phyloP scores from a whole-genome alignment of 345 rosid species.

The Linum usitatissimum region DNA sequence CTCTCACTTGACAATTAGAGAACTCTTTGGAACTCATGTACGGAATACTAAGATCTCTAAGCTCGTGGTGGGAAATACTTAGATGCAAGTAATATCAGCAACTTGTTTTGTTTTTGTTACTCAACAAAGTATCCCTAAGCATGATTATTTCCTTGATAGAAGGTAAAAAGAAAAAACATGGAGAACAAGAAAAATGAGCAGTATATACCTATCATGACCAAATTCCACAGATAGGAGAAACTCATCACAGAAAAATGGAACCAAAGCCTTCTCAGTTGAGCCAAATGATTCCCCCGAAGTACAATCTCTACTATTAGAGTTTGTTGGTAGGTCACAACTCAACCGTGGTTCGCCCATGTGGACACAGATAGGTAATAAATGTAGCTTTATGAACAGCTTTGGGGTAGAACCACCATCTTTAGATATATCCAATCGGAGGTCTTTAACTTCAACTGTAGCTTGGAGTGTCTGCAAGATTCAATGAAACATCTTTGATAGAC shows the following conservation, averaged over 20 bases:
- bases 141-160: background rate
- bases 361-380: slow-evolving; percentile 55
- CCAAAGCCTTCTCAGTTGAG: slow-evolving; percentile 45
- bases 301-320: slow-evolving; percentile 29
- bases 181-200: slow-evolving; percentile 5
- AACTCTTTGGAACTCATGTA: background rate
- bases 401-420: slow-evolving; percentile 73
- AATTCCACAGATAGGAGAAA: slow-evolving; percentile 73
- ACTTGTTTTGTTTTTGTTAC: background rate
- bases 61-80: background rate
- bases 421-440: slow-evolving; percentile 57
- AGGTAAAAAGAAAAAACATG: background rate
- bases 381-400: slow-evolving; percentile 52
- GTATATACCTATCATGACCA: slow-evolving; percentile 67
- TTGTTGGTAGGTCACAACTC: slow-evolving; percentile 45
- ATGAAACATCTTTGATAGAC: background rate
- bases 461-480: slow-evolving; percentile 52
- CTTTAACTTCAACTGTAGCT: slow-evolving; percentile 61
- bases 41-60: background rate
- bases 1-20: background rate
- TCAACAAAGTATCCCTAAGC: background rate
- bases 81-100: slow-evolving; percentile 4
- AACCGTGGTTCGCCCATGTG: slow-evolving; percentile 50
- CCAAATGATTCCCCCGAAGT: slow-evolving; percentile 30
- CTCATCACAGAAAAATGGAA: slow-evolving; percentile 71